phyloP scores from a whole-genome alignment of 1,139 yeast species.

The Sugiyamaella pinicola region DNA sequence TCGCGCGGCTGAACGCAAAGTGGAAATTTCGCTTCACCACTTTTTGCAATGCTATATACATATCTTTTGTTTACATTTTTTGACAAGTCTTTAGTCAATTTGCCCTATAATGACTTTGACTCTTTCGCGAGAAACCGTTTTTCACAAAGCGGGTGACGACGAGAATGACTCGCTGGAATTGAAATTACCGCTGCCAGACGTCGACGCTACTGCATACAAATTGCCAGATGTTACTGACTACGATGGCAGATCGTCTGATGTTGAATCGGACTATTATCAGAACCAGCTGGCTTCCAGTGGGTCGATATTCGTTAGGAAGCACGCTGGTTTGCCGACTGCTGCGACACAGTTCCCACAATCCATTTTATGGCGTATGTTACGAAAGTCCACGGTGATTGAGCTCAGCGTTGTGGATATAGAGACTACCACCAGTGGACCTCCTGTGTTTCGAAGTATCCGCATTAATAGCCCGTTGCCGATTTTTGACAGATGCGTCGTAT shows the following conservation, averaged over 20 bases:
- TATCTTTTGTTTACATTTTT: not conserved
- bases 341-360: constrained; percentile 21
- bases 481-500: constrained; percentile 31
- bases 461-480: constrained; percentile 30
- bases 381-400: constrained; percentile 30
- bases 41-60: not conserved
- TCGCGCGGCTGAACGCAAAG: constrained; percentile 6
- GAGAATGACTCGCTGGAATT: constrained; percentile 7
- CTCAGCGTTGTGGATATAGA: constrained; percentile 32
- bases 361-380: constrained; percentile 33
- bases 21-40: not conserved
- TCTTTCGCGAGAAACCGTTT: constrained; percentile 9
- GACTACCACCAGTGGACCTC: constrained; percentile 6
- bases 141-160: constrained; percentile 6
- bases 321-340: not conserved
- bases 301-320: constrained; percentile 24
- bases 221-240: not conserved
- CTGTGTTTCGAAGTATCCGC: constrained; percentile 30
- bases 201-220: constrained; percentile 16
- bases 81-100: not conserved
- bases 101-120: constrained; percentile 7
- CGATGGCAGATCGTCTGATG: constrained; percentile 21
- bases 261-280: constrained; percentile 31
- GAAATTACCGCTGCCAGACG: constrained; percentile 25
- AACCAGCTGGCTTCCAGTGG: constrained; percentile 35